These are phyloP conservation scores for Pythium periplocum DNA, from an alignment of 352 stramenopile genomes.

Conservation along the genomic window DNA sequence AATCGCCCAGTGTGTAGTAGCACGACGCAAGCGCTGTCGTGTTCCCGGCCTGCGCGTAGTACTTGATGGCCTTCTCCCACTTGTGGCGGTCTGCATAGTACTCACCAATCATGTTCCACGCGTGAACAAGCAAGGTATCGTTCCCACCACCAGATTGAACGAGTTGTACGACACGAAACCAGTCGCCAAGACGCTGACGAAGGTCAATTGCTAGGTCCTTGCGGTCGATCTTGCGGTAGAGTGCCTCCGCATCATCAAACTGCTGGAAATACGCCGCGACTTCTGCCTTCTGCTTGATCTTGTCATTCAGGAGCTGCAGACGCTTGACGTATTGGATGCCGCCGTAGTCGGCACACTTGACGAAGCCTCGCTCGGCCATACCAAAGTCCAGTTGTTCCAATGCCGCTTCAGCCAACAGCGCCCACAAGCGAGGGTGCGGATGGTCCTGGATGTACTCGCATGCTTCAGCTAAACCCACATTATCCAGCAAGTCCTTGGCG, in stretches of 20 bases:
- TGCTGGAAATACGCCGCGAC: constrained; percentile 88
- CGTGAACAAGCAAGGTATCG: constrained; percentile 74
- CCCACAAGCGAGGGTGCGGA: constrained; percentile 84
- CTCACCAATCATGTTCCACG: constrained; percentile 89
- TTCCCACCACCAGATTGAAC: constrained; percentile 72
- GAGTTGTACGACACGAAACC: constrained; percentile 88
- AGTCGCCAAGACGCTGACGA: constrained; percentile 87
- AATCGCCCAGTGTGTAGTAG: constrained; percentile 89
- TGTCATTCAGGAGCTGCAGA: constrained; percentile 83
- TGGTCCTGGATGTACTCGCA: constrained; percentile 84
- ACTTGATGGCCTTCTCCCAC: constrained; percentile 91
- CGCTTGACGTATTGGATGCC: constrained; percentile 93
- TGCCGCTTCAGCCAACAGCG: constrained; percentile 82
- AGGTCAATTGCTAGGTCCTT: constrained; percentile 92
- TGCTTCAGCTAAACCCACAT: constrained; percentile 67
- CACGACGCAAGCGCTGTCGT: constrained; percentile 75
- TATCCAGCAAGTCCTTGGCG: constrained; percentile 82
- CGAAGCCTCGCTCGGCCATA: constrained; percentile 91
- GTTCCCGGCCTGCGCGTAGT: constrained; percentile 85
- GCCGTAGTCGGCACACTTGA: constrained; percentile 88
- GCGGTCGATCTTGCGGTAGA: constrained; percentile 93
- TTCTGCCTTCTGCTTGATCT: constrained; percentile 90
- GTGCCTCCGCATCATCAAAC: constrained; percentile 89
- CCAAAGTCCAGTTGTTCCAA: constrained; percentile 88
- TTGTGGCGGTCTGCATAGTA: constrained; percentile 90